These are phyloP conservation scores for Dactylellina parvicollis DNA, from an alignment of 2,329 filamentous ascomycete genomes.

Conservation along the genomic window DNA sequence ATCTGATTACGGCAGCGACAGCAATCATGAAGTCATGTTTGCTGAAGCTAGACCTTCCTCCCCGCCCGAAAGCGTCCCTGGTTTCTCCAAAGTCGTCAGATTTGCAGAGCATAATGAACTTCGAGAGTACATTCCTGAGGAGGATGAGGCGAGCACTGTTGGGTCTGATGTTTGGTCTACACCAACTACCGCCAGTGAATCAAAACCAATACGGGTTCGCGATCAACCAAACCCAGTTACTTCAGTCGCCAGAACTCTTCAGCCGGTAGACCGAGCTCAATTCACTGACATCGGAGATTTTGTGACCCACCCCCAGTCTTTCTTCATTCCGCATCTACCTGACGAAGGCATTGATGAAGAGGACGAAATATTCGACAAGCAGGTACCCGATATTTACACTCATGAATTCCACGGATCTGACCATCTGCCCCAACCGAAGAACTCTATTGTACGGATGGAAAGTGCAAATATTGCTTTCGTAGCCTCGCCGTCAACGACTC, in stretches of 20 bases:
- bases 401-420: neutral
- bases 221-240: neutral
- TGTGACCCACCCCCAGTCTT: neutral
- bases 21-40: neutral
- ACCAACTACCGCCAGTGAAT: conserved; percentile 5
- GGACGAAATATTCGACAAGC: neutral
- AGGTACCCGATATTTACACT: neutral
- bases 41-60: conserved; percentile 1
- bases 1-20: conserved; percentile 20
- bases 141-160: conserved; percentile 15
- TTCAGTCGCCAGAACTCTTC: neutral
- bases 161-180: conserved; percentile 25
- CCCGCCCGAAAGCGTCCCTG: conserved; percentile 21
- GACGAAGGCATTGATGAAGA: conserved; percentile 22
- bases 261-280: neutral
- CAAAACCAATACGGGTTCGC: neutral
- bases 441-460: neutral
- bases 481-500: neutral
- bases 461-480: neutral
- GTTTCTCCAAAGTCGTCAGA: conserved; percentile 30
- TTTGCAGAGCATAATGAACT: conserved; percentile 34
- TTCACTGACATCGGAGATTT: neutral
- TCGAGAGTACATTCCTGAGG: conserved; percentile 24
- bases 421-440: neutral
- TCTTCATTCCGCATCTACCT: neutral